Evolutionary conservation across 1,139 yeast species (phyloP), one percentile per base, ranked within the genome.

Genomic region (Candida tropicalis): DNA sequence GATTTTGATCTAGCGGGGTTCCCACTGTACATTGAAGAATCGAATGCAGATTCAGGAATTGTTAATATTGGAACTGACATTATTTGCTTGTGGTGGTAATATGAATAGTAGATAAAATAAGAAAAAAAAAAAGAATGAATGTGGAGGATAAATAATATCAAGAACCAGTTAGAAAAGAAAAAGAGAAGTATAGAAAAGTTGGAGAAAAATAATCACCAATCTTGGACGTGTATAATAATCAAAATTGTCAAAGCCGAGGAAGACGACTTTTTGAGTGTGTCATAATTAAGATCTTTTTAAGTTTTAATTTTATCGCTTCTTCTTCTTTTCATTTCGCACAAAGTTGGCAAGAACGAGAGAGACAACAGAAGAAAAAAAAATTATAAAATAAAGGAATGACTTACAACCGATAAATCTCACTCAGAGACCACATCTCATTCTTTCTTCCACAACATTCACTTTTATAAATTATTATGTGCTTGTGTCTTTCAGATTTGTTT

Each of bases 401-500:
- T 32, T 12, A 27, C 29, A 22, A 20, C 35, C 35, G 8, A 32
- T 12, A 7, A 4, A n/a, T n/a, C n/a, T n/a, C n/a, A n/a, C n/a
- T n/a, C n/a, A n/a, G n/a, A n/a, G n/a, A n/a, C n/a, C n/a, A n/a
- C n/a, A n/a, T n/a, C n/a, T n/a, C n/a, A n/a, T n/a, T n/a, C n/a
- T n/a, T n/a, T n/a, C n/a, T n/a, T n/a, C n/a, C n/a, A n/a, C n/a
- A n/a, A n/a, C n/a, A n/a, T n/a, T n/a, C n/a, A n/a, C n/a, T n/a
- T n/a, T 9, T 5, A 12, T n/a, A n/a, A 27, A 4, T 6, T 3
- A 20, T 20, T 8, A 56, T 56, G 62, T 48, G 52, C 39, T 29
- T 43, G 4, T 65, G 69, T 42, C 54, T 63, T 43, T 62, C 80
- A 29, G 86, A 84, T 59, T 70, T 82, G 42, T 58, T 79, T 9